A percentile compares a stretch with the other conserved stretches of the same genome.
phyloP scores from a whole-genome alignment of 345 rosid genomes.

The Melastoma malabathricum region DNA sequence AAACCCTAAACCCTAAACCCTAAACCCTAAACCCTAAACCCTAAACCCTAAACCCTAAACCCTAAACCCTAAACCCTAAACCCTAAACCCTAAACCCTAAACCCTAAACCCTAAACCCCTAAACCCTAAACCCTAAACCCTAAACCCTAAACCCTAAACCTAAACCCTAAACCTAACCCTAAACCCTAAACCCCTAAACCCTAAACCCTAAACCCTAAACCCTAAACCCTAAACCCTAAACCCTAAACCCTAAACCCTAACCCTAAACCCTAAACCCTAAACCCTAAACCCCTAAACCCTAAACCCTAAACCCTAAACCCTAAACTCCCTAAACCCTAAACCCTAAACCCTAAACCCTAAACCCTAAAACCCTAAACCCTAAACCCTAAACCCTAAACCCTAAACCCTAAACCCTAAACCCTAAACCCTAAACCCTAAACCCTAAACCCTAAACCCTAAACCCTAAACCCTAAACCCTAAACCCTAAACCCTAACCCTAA shows the following conservation, averaged over 20 bases:
- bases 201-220: constrained; percentile 10
- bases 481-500: constrained; percentile 12
- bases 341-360: constrained; percentile 16
- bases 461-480: constrained; percentile 7
- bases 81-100: constrained; percentile 2
- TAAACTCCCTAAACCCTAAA: constrained; percentile 14
- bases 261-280: constrained; percentile 8
- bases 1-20: constrained; percentile 2
- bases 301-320: constrained; percentile 8
- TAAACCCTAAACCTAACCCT: no score
- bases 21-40: constrained; percentile 3
- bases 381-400: constrained; percentile 13
- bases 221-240: constrained; percentile 11
- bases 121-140: constrained; percentile 16
- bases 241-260: constrained; percentile 15
- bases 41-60: constrained; percentile 6
- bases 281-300: constrained; percentile 14
- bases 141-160: constrained; percentile 12
- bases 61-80: constrained; percentile 5
- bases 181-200: constrained; percentile 14
- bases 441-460: constrained; percentile 15
- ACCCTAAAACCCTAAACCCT: constrained; percentile 11
- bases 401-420: constrained; percentile 10
- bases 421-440: constrained; percentile 13
- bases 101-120: constrained; percentile 5